Evolutionary conservation across 306 rosid genomes (phyloP), one percentile per base, ranked within the genome.

Genomic region (Quercus gilva): DNA sequence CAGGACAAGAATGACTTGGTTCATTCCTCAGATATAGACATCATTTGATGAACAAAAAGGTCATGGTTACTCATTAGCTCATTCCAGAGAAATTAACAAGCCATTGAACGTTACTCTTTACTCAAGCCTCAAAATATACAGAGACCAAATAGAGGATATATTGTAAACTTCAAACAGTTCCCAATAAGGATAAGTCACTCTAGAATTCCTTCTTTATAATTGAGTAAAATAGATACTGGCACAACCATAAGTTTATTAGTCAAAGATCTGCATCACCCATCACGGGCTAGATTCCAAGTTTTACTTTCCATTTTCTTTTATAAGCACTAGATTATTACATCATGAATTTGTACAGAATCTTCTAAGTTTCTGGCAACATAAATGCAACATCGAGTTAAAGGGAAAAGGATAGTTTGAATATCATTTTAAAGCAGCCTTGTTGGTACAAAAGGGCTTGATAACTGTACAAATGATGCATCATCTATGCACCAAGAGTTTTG

Each of bases 1-100:
- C 53, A 57, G 35, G 25, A 41, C 65, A 41, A 71, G 60, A 63
- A 74, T 64, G 72, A 82, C 81, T 69, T 68, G 28, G 76, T 20
- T 76, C 75, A 79, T 68, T 68, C 11, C 17, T 35, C 63, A 57
- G 28, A 8, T 28, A 63, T 25, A 2, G 41, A 25, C 41, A 63
- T 63, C 69, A 63, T 55, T 79, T 78, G 80, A 25, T 58, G 56
- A 58, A 23, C 20, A 53, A 70, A 41, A 58, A 60, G 19, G 28
- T 55, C 73, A 45, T 2, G 52, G 56, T 3, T 25, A 45, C 35
- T 68, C 70, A 29, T 26, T 55, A 59, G 35, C 56, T 69, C 71
- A 78, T 58, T 77, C 51, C 31, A 80, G 71, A 28, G 6, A 73
- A 73, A 52, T 73, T 53, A 28, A 25, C 21, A 73, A 28, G n/a